Base-by-base conservation (phyloP, 1,284 basidiomycete species). In the Thecaphora thlaspeos region DNA sequence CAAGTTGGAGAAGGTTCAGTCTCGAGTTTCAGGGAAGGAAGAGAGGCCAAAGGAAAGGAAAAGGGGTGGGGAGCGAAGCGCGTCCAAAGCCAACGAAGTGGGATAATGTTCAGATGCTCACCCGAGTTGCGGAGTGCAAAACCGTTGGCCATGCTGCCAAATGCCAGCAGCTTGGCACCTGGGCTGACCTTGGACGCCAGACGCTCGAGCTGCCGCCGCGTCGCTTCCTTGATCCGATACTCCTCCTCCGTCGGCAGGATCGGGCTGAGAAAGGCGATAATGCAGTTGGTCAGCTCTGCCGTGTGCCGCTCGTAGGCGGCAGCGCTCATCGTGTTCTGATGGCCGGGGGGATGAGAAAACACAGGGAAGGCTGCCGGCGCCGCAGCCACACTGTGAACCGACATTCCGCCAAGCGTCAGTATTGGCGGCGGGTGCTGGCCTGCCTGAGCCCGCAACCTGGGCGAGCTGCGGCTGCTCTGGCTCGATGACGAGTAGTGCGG, bases 101-200 rank as follows among this genome's bases (percentile, higher is more conserved):
- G n/a, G n/a, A n/a, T n/a, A n/a, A n/a, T 74, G 64, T 4, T 5
- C 26, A 5, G 7, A 8, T 34, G 12, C 32, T 34, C 32, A 90
- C 91, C 92, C 59, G 91, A 96, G 81, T 96, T 94, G 67, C 90
- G 84, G 72, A 96, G 84, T 73, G 90, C 92, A 81, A 91, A 94
- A 73, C 88, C 91, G 79, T 91, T 96, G 44, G 88, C 93, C 67
- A 90, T 95, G 50, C 74, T 76, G 23, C 94, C 94, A 78, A 98
- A 98, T 45, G 91, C 91, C 68, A 95, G 81, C 70, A 98, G 82
- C 61, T 90, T 87, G 66, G 90, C 90, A 66, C 91, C 86, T 39
- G 91, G 92, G 79, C 93, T 90, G 79, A 98, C 90, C 51, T 89
- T 91, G 78, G 89, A 86, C 78, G 95, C 94, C 79, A 97, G 85